Evolutionary conservation across 768 basidiomycete genomes (phyloP).

Genomic region (Dendrothele bispora): DNA sequence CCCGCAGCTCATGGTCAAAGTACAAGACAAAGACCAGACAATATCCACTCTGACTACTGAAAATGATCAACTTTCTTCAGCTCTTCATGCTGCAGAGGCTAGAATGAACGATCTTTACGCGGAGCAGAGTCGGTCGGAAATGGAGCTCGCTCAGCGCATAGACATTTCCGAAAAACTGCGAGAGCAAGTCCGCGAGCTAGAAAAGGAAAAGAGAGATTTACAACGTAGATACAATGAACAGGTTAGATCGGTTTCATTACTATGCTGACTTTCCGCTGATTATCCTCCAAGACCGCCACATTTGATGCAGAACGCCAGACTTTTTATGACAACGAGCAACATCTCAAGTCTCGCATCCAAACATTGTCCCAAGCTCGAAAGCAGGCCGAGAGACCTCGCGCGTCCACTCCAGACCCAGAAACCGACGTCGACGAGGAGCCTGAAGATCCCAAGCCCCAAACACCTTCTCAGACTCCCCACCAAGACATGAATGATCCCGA

Average conservation of each 20-base stretch:
- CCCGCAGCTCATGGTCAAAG: conserved; percentile 67
- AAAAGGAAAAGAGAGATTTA: conserved; percentile 84
- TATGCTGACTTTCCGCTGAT: background rate
- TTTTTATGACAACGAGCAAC: conserved; percentile 92
- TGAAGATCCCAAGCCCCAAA: conserved; percentile 2
- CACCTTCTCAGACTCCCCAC: conserved; percentile 20
- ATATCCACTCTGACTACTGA: conserved; percentile 61
- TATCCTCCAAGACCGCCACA: conserved; percentile 59
- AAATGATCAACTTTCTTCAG: conserved; percentile 62
- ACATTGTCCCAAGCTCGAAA: conserved; percentile 70
- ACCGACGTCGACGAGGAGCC: conserved; percentile 12
- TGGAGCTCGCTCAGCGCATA: conserved; percentile 77
- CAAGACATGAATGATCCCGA: conserved; percentile 65
- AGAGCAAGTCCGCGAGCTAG: conserved; percentile 77
- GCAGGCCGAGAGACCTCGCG: conserved; percentile 44
- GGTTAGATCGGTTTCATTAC: conserved; percentile 35
- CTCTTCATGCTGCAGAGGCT: conserved; percentile 68
- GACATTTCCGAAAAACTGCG: conserved; percentile 84
- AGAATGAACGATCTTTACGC: conserved; percentile 77
- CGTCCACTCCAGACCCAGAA: conserved; percentile 37
- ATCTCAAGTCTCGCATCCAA: conserved; percentile 87
- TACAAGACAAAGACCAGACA: conserved; percentile 79
- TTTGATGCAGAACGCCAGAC: conserved; percentile 93
- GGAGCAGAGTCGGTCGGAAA: conserved; percentile 80
- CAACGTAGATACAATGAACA: conserved; percentile 88